phyloP scores from a whole-genome alignment of 139 green algal genomes.

The Closterium sp. region DNA sequence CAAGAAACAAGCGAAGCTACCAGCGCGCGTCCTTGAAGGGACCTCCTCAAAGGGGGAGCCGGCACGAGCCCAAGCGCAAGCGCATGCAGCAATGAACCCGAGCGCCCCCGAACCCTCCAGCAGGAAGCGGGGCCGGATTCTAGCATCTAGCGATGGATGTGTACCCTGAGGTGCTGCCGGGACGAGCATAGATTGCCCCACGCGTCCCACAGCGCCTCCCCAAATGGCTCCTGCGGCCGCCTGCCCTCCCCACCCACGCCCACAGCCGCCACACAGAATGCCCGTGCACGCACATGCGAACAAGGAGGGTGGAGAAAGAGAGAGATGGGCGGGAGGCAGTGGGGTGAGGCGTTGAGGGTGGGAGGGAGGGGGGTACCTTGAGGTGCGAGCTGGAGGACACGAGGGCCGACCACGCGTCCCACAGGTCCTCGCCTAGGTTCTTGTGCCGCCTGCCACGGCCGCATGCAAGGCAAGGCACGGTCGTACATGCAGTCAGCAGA shows the following conservation, averaged over 20 bases:
- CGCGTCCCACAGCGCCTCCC: slow-evolving; percentile 34
- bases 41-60: too few relatives aligned
- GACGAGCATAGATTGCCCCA: slow-evolving; percentile 35
- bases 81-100: too few relatives aligned
- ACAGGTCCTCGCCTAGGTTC: slow-evolving; percentile 10
- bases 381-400: slow-evolving; percentile 14
- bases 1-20: too few relatives aligned
- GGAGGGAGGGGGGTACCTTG: neutral
- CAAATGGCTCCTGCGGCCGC: slow-evolving; percentile 1
- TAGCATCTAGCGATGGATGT: too few relatives aligned
- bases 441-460: neutral
- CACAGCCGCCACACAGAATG: slow-evolving; percentile 1
- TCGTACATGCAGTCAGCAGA: too few relatives aligned
- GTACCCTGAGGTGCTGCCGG: slow-evolving; percentile 16
- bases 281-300: neutral
- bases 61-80: too few relatives aligned
- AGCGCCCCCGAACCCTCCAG: too few relatives aligned
- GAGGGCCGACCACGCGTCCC: slow-evolving; percentile 21
- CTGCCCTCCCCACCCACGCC: slow-evolving; percentile 2
- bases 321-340: neutral
- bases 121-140: too few relatives aligned
- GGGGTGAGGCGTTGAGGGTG: neutral
- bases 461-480: too few relatives aligned
- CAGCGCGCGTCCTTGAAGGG: too few relatives aligned
- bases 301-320: neutral